A percentile compares a stretch with the other conserved stretches of the same genome.
phyloP scores from a whole-genome alignment of 768 basidiomycete genomes.

The Xerocomus brunneocitrinus region DNA sequence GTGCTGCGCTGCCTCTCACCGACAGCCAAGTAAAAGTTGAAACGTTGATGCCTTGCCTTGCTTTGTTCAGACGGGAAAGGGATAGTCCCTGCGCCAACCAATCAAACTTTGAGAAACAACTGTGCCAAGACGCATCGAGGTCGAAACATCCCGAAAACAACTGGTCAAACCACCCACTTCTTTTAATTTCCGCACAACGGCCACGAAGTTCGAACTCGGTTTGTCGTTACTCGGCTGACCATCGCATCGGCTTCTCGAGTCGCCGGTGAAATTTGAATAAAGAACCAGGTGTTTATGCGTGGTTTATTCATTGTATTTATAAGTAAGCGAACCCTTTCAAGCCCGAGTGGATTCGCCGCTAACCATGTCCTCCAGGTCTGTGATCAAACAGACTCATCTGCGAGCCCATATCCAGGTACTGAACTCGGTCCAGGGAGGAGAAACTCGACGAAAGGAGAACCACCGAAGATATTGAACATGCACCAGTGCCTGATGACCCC shows the following conservation, averaged over 20 bases:
- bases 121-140: no score
- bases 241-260: background rate
- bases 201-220: background rate
- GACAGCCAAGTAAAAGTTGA: background rate
- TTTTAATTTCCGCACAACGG: background rate
- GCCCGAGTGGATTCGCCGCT: background rate
- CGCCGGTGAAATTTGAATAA: background rate
- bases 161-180: background rate
- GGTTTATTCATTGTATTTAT: constrained; percentile 1
- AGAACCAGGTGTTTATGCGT: background rate
- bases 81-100: no score
- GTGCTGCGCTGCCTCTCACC: background rate
- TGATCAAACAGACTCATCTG: background rate
- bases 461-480: constrained; percentile 35
- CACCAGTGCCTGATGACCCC: constrained; percentile 55
- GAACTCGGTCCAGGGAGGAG: constrained; percentile 3
- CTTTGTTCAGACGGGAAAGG: no score
- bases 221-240: background rate
- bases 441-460: background rate
- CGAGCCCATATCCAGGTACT: background rate
- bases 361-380: constrained; percentile 12
- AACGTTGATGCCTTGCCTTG: no score
- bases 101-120: no score
- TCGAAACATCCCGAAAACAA: no score
- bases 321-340: background rate